Conservation (phyloP, 192 early-diverging fungal genomes). For the Funneliformis geosporum region DNA sequence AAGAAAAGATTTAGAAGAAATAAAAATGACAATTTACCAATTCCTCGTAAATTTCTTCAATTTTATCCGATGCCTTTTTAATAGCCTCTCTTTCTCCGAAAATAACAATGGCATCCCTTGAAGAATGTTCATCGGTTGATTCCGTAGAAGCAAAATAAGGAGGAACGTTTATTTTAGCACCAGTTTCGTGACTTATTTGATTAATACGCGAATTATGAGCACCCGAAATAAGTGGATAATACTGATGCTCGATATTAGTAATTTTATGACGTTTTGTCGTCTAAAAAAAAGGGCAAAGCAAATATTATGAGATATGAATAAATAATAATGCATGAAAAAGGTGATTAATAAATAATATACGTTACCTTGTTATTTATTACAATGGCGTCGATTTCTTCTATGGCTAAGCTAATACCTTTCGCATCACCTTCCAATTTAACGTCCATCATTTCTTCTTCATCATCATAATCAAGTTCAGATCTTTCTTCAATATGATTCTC, state of each 20-base stretch:
- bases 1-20: neutral
- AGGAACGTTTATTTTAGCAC: constrained; percentile 80
- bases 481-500: constrained; percentile 44
- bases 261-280: constrained; percentile 72
- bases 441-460: constrained; percentile 63
- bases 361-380: constrained; percentile 66
- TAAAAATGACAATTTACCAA: constrained; percentile 50
- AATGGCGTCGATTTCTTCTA: constrained; percentile 79
- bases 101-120: constrained; percentile 63
- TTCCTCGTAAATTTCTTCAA: constrained; percentile 61
- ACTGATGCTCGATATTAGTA: constrained; percentile 66
- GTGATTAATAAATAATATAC: neutral
- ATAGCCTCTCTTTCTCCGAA: constrained; percentile 78
- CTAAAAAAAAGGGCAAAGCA: constrained; percentile 33
- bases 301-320: neutral
- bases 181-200: constrained; percentile 60
- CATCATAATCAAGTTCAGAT: constrained; percentile 52
- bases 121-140: constrained; percentile 41
- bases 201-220: constrained; percentile 64
- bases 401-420: constrained; percentile 79
- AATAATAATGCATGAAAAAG: neutral
- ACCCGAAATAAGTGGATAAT: constrained; percentile 84
- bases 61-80: constrained; percentile 58
- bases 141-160: constrained; percentile 50
- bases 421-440: constrained; percentile 84